Conservation (phyloP, 2,329 filamentous ascomycete species). For the Claviceps humidiphila region DNA sequence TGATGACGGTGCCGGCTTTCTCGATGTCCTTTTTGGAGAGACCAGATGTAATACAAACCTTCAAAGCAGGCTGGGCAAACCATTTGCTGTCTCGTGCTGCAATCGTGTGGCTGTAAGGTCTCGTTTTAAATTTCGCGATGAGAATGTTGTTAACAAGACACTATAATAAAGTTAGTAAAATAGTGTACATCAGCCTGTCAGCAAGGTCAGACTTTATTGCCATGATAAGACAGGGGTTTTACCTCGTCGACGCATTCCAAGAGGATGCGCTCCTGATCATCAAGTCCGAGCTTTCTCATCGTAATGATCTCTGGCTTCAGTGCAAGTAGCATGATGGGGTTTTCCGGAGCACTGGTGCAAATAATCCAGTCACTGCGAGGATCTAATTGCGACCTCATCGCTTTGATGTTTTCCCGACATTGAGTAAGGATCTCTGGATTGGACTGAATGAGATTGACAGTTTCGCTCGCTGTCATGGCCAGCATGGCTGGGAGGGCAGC, state of each 20-base stretch:
- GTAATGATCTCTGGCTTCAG: conserved; percentile 74
- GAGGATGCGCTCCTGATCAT: conserved; percentile 74
- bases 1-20: conserved; percentile 75
- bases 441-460: conserved; percentile 71
- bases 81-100: conserved; percentile 57
- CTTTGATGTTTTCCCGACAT: conserved; percentile 74
- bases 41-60: conserved; percentile 79
- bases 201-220: background rate
- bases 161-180: conserved; percentile 28
- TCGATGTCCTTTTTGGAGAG: conserved; percentile 91
- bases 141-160: conserved; percentile 76
- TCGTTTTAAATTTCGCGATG: conserved; percentile 72
- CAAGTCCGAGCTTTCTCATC: conserved; percentile 50
- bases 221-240: conserved; percentile 17
- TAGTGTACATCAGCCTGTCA: background rate
- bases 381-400: conserved; percentile 77
- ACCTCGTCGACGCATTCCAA: conserved; percentile 97
- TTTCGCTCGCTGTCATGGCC: conserved; percentile 91
- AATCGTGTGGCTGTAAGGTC: conserved; percentile 50
- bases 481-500: conserved; percentile 87
- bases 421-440: conserved; percentile 69
- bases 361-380: conserved; percentile 86
- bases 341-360: conserved; percentile 69
- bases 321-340: conserved; percentile 72
- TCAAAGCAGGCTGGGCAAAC: conserved; percentile 66